These are phyloP conservation scores for Penicillium sp. DNA, from an alignment of 2,329 filamentous ascomycete genomes.

Conservation along the genomic window DNA sequence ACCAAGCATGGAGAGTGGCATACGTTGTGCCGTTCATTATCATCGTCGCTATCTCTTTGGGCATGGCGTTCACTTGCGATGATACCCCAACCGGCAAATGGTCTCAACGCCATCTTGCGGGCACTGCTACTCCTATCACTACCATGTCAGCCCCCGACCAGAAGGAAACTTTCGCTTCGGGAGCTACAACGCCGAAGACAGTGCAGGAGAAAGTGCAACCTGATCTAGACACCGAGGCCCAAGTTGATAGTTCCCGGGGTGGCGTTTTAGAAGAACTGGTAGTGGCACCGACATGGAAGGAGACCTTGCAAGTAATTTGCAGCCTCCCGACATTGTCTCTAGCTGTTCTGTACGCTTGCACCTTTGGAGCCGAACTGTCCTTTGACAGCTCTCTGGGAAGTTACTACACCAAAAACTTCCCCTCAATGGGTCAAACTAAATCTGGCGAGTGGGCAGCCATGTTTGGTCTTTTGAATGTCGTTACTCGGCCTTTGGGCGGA, in stretches of 20 bases:
- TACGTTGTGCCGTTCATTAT: constrained; percentile 81
- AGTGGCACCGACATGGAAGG: constrained; percentile 58
- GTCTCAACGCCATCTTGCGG: constrained; percentile 62
- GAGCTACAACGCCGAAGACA: constrained; percentile 21
- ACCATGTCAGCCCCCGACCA: constrained; percentile 18
- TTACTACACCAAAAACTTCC: constrained; percentile 58
- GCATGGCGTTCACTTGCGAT: constrained; percentile 68
- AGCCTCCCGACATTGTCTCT: constrained; percentile 56
- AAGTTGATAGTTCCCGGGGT: constrained; percentile 36
- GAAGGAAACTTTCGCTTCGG: constrained; percentile 17
- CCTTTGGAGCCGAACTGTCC: constrained; percentile 58
- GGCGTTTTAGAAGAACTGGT: constrained; percentile 57
- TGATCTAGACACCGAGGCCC: constrained; percentile 31
- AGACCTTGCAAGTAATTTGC: constrained; percentile 58
- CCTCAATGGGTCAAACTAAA: constrained; percentile 50
- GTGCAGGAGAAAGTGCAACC: constrained; percentile 18
- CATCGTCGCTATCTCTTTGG: constrained; percentile 62
- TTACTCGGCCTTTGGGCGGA: constrained; percentile 46
- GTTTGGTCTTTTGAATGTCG: constrained; percentile 52
- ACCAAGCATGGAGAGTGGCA: constrained; percentile 76
- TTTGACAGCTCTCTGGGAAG: constrained; percentile 59
- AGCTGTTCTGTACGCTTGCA: constrained; percentile 55
- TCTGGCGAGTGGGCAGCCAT: constrained; percentile 55
- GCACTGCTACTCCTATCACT: constrained; percentile 42
- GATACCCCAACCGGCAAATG: constrained; percentile 82